Conservation (phyloP, 1,284 basidiomycete genomes). For the Fomitopsis schrenkii region DNA sequence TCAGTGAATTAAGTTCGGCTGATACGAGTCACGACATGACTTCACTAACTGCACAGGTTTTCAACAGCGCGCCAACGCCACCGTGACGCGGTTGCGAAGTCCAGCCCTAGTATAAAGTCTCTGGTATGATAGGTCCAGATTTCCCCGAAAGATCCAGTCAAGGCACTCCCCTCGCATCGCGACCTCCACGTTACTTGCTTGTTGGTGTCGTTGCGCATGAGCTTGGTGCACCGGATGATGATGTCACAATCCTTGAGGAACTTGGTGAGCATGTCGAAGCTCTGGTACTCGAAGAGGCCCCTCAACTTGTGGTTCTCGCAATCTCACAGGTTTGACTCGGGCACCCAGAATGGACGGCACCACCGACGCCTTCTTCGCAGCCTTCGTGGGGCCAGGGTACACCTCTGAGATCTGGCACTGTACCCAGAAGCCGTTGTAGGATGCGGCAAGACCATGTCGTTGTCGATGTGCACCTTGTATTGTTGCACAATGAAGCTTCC, state of each 20-base stretch:
- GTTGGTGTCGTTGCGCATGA: slow-evolving; percentile 87
- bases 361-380: slow-evolving; percentile 85
- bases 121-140: too few species aligned
- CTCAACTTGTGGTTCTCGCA: slow-evolving; percentile 97
- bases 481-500: slow-evolving; percentile 43
- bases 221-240: slow-evolving; percentile 97
- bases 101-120: too few species aligned
- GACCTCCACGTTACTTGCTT: slow-evolving; percentile 95
- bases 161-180: slow-evolving; percentile 98
- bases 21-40: too few species aligned
- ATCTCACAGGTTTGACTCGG: slow-evolving; percentile 88
- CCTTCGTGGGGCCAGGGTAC: slow-evolving; percentile 93
- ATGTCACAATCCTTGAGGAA: slow-evolving; percentile 96
- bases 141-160: slow-evolving; percentile 93
- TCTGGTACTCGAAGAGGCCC: slow-evolving; percentile 95
- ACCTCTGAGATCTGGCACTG: slow-evolving; percentile 90
- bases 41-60: too few species aligned
- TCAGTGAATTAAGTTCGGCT: too few species aligned
- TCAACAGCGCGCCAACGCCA: too few species aligned
- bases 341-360: slow-evolving; percentile 88
- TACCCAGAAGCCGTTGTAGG: slow-evolving; percentile 96
- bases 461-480: slow-evolving; percentile 55
- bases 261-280: slow-evolving; percentile 87
- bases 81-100: too few species aligned
- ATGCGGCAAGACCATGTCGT: slow-evolving; percentile 85